Percentiles rank a stretch among this genome's conserved stretches.
These are phyloP conservation scores for Trypanosomatidae sp. DNA, from an alignment of 208 protist genomes.

Conservation along the genomic window DNA sequence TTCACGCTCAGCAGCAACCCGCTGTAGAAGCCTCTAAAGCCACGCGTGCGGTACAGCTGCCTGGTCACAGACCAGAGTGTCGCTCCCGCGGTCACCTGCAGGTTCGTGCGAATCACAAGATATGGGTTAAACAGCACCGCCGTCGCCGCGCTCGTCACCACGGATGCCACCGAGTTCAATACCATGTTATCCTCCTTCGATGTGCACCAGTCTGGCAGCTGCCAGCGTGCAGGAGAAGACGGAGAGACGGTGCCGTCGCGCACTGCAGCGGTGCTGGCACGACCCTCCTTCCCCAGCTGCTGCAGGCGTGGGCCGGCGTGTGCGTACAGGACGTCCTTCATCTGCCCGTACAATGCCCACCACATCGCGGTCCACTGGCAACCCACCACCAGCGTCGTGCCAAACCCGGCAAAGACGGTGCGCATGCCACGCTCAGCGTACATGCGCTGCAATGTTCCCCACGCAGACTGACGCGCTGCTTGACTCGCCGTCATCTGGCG, in stretches of 20 bases:
- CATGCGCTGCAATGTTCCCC: constrained; percentile 37
- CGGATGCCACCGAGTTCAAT: constrained; percentile 59
- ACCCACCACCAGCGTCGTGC: constrained; percentile 76
- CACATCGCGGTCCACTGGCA: constrained; percentile 85
- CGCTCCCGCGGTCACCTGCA: constrained; percentile 73
- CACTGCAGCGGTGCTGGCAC: not conserved
- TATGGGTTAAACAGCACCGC: constrained; percentile 86
- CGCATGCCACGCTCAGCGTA: constrained; percentile 67
- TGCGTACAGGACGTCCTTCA: constrained; percentile 55
- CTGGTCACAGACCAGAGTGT: constrained; percentile 49
- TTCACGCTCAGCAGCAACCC: constrained; percentile 65
- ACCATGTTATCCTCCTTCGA: constrained; percentile 68
- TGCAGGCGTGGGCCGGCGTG: constrained; percentile 31
- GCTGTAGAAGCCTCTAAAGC: constrained; percentile 66
- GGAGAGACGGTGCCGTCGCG: no score
- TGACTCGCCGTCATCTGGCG: constrained; percentile 74
- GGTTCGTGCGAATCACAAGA: constrained; percentile 76
- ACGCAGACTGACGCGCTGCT: constrained; percentile 7
- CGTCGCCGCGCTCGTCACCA: constrained; percentile 63
- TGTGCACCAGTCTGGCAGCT: constrained; percentile 40
- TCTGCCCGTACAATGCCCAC: constrained; percentile 70
- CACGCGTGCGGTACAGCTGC: constrained; percentile 49
- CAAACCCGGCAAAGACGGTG: constrained; percentile 76
- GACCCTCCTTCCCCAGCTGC: not conserved
- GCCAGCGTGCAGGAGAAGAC: constrained; percentile 2